A percentile compares a stretch with the other conserved stretches of the same genome.
Conservation (phyloP, 78 protist species). For the Dictyostelium discoideum region dicty_2.7 NC_007090.3:2914001-2914500, state of each 20-base stretch:
- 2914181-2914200: neutral
- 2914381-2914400: no score
- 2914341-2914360: neutral
- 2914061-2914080: slow-evolving; percentile 36
- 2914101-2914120: slow-evolving; percentile 12
- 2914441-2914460: no score
- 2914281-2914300: neutral
- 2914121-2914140: neutral
- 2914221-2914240: neutral
- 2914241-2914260: neutral
- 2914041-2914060: neutral
- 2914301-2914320: neutral
- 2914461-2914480: no score
- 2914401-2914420: no score
- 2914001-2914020: neutral
- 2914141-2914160: slow-evolving; percentile 30
- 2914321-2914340: neutral
- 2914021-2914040: slow-evolving; percentile 43
- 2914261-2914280: neutral
- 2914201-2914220: neutral
- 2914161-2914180: slow-evolving; percentile 23
- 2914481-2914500: neutral
- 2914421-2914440: no score
- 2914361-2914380: neutral
- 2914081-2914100: slow-evolving; percentile 58